Evolutionary conservation across 176 grass and related monocot species (phyloP), one percentile per base, ranked within the genome.

Genomic region (Musa troglodytarum): DNA sequence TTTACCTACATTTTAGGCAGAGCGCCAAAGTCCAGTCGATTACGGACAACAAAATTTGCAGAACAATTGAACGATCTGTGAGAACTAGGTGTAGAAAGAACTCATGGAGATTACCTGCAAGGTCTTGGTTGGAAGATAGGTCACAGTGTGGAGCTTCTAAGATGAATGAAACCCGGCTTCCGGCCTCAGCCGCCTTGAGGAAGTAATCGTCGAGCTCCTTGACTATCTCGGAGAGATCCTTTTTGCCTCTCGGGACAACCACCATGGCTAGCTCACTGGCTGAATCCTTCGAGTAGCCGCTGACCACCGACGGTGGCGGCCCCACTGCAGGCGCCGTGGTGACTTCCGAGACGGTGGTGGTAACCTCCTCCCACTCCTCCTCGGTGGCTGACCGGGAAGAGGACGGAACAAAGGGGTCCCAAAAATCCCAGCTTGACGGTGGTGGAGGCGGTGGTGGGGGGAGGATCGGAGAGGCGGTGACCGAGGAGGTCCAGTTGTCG

Each of bases 151-250:
- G 87, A 9, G 87, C 90, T 81, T 92, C 90, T 70, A 97, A 83
- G 29, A 97, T 82, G 10, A 74, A 79, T 2, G 93, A 83, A 53
- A 97, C 93, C 57, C 87, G 85, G 14, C 71, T 72, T 28, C 93
- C 93, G 15, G 93, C 83, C 6, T 97, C 93, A 16, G 93, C 85
- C 9, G 93, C 90, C 83, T 97, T 90, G 76, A 97, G 90, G 80
- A 97, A 97, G 88, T 92, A 92, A 66, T 92, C 90, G 54, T 97
- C 90, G 22, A 97, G 83, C 63, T 97, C 93, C 67, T 89, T 88
- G n/a, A 87, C 90, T 70, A 97, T 90, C 83, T 97, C 93, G 12
- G 87, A 80, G 61, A 97, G 87, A 65, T 93, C 90, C 81, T 97
- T 96, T 52, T 83, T 89, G 52, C 51, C 78, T 54, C 86, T 87